Conservation (phyloP, 2,329 filamentous ascomycete genomes). For the Aspergillus caelatus region DNA sequence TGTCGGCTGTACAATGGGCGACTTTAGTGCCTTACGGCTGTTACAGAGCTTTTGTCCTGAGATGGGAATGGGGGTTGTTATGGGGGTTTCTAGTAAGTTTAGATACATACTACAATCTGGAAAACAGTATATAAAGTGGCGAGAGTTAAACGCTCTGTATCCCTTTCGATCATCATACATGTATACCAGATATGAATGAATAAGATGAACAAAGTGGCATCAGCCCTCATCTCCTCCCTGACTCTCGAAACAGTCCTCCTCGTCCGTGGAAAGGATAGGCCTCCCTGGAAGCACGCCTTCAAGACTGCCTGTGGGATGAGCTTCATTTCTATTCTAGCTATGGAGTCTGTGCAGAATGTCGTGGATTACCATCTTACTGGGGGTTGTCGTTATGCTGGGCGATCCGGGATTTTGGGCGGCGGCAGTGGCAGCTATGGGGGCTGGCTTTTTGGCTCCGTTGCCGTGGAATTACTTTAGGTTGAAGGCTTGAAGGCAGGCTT, state of each 20-base stretch:
- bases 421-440: slow-evolving; percentile 38
- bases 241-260: slow-evolving; percentile 57
- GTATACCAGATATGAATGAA: neutral
- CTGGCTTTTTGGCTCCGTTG: slow-evolving; percentile 49
- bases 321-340: slow-evolving; percentile 61
- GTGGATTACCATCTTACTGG: slow-evolving; percentile 61
- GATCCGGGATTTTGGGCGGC: slow-evolving; percentile 57
- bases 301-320: slow-evolving; percentile 62
- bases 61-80: slow-evolving; percentile 52
- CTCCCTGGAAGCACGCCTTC: slow-evolving; percentile 52
- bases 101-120: no score
- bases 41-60: slow-evolving; percentile 54
- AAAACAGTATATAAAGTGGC: no score
- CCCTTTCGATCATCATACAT: neutral
- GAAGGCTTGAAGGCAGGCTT: slow-evolving; percentile 50
- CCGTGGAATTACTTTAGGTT: slow-evolving; percentile 58
- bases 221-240: slow-evolving; percentile 56
- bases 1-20: slow-evolving; percentile 60
- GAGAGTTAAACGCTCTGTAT: no score
- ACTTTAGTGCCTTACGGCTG: slow-evolving; percentile 60
- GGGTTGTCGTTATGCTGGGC: slow-evolving; percentile 50
- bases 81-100: slow-evolving; percentile 55
- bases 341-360: slow-evolving; percentile 58
- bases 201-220: slow-evolving; percentile 47
- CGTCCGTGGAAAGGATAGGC: slow-evolving; percentile 49